A percentile compares a stretch with the other conserved stretches of the same genome.
phyloP scores from a whole-genome alignment of 306 rosid species.

The Benincasa hispida region DNA sequence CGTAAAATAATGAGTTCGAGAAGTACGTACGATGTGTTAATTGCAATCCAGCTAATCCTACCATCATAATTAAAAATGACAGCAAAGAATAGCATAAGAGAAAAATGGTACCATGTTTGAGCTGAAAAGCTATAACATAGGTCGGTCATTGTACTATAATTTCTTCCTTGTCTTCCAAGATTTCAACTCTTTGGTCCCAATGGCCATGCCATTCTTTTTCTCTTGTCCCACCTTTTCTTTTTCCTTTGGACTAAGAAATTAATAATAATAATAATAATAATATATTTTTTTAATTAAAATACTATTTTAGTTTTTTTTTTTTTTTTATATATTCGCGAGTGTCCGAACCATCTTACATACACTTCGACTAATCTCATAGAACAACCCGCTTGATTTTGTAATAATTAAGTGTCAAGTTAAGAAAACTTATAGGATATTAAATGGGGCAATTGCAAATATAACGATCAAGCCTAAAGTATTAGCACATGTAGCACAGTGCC shows the following conservation, averaged over 20 bases:
- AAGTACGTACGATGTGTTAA: neutral
- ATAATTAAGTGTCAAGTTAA: too few relatives aligned
- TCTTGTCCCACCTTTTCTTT: neutral
- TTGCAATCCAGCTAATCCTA: neutral
- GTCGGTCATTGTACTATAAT: neutral
- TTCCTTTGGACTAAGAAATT: neutral
- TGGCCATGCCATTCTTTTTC: neutral
- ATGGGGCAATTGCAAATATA: too few relatives aligned
- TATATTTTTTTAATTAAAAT: too few relatives aligned
- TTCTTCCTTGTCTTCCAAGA: neutral
- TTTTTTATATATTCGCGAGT: too few relatives aligned
- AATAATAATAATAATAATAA: too few relatives aligned
- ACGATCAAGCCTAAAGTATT: too few relatives aligned
- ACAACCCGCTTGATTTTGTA: too few relatives aligned
- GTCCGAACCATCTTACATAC: too few relatives aligned
- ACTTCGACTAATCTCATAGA: too few relatives aligned
- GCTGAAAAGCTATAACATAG: conserved; percentile 1
- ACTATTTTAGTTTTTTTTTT: too few relatives aligned
- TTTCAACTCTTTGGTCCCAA: neutral
- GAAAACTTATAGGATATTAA: too few relatives aligned
- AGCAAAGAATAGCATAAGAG: neutral
- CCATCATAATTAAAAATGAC: neutral
- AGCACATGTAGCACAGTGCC: too few relatives aligned
- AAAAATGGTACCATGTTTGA: neutral
- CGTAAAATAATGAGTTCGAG: neutral